Base-by-base conservation (phyloP, 2,329 filamentous ascomycete genomes). In the Cladosporium austrohemisphaericum region DNA sequence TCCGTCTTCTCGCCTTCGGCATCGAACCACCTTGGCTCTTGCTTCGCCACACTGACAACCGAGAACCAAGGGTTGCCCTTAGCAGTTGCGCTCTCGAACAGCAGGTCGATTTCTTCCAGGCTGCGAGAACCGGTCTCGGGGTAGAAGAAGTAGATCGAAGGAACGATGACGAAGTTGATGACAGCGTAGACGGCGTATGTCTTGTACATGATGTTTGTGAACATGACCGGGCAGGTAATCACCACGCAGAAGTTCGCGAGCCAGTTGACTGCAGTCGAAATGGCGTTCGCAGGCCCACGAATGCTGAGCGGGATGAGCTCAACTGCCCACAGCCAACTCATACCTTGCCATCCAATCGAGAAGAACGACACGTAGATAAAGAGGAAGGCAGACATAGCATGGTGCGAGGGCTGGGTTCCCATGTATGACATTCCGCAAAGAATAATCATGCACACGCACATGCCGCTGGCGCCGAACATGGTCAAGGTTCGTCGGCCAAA, bases 401-500 rank as follows among this genome's bases (percentile, higher is more conserved):
- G 29, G 29, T 50, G 37, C 5, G 47, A 33, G 1, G 29, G 13
- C 5, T 40, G 37, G 33, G 56, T 53, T 5, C 25, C 28, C 5
- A 44, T 22, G 6, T 43, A 49, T 18, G 57, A 33, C 41, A 52
- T 55, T 3, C 54, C 50, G 11, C 55, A 53, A 18, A 58, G 52
- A 32, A 60, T 49, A 19, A 61, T 50, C 44, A 63, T 54, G 31
- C 50, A 58, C 7, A 53, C 38, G 14, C 49, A 59, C 60, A 62
- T 62, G 9, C 61, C 60, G 7, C 52, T 54, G 0, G 79, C 78
- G 48, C 84, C 84, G 51, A 85, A 77, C 14, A 88, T 68, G 81
- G 88, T 86, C 53, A 88, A 75, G 60, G 79, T 78, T 13, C 84
- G 77, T 19, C 84, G 69, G 22, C 71, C 71, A 16, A 47, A 47